Base-by-base conservation (phyloP, 306 rosid species). In the Prosopis cineraria region DNA sequence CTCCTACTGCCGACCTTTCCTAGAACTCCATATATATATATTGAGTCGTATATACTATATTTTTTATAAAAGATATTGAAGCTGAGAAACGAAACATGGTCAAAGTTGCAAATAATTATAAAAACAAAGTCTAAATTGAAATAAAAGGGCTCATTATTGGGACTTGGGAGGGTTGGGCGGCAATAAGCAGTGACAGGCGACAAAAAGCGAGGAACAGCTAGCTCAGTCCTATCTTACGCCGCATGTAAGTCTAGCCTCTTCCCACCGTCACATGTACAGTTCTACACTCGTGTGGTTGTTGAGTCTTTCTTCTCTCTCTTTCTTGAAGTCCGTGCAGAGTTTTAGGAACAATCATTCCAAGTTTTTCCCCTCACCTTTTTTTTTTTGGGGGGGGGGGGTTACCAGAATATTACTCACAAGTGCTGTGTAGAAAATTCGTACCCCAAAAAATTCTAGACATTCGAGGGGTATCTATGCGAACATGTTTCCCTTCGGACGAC, bases 161-260 rank as follows among this genome's bases (percentile, higher is more conserved):
- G 37, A 27, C 7, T 10, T 24, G 1, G 2, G 37, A 27, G 36
- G 65, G 9, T 4, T 27, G 34, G 33, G 65, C n/a, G 2, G 36
- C 81, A 64, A 34, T 1, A 33, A 3, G 27, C 86, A 78, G 81
- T 43, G 73, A 79, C 70, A 17, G 90, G 82, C 50, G 88, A 83
- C 89, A 84, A 83, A 80, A 82, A 83, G 80, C 94, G 82, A 87
- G 84, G 75, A 69, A 89, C 88, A 82, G 87, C 62, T 77, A 85
- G 47, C 44, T 81, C 56, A 55, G 9, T 41, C 63, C 48, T 45
- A 76, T 74, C 56, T 70, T 78, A 71, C 33, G 72, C 62, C 48
- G 58, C 77, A 80, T 79, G 83, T 29, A 27, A 59, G 30, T 27
- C 3, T 19, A 16, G 37, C 19, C 72, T 70, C 79, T 56, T 55